Percentiles rank a stretch among this genome's conserved stretches.
phyloP scores from a whole-genome alignment of 2,329 filamentous ascomycete genomes.

The Pseudogymnoascus sp. region DNA sequence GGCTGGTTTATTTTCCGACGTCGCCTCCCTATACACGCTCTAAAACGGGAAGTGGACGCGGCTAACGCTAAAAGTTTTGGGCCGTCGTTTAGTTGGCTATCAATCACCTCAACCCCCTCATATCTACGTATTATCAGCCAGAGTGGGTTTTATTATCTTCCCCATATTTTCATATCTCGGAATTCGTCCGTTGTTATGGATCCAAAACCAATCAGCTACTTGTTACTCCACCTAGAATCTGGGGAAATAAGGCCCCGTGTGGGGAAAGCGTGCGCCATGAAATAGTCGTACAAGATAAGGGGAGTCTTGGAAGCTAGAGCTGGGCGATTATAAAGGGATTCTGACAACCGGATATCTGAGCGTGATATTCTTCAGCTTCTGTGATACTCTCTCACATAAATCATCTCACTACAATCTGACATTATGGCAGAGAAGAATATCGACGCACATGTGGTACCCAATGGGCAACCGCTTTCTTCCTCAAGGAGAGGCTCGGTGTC shows the following conservation, averaged over 20 bases:
- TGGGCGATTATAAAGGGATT: neutral
- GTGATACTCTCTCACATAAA: neutral
- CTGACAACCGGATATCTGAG: neutral
- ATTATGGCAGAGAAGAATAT: neutral
- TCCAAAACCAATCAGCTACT: neutral
- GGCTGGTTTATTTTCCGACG: neutral
- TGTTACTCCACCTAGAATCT: neutral
- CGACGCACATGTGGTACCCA: neutral
- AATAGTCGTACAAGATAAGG: neutral
- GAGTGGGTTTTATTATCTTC: neutral
- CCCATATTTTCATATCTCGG: neutral
- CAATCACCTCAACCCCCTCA: neutral
- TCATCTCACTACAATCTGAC: neutral
- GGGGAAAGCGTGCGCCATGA: neutral
- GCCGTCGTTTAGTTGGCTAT: neutral
- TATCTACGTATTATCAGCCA: neutral
- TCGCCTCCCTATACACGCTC: neutral
- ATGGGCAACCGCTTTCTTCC: neutral
- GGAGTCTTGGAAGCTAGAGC: neutral
- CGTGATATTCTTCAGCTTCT: neutral
- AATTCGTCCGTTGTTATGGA: neutral
- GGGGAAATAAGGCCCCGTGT: constrained; percentile 1
- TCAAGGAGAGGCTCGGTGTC: neutral
- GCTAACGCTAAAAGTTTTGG: neutral
- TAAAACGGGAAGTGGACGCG: neutral